phyloP scores from a whole-genome alignment of 1,284 basidiomycete species.

The Somion occarium region DNA sequence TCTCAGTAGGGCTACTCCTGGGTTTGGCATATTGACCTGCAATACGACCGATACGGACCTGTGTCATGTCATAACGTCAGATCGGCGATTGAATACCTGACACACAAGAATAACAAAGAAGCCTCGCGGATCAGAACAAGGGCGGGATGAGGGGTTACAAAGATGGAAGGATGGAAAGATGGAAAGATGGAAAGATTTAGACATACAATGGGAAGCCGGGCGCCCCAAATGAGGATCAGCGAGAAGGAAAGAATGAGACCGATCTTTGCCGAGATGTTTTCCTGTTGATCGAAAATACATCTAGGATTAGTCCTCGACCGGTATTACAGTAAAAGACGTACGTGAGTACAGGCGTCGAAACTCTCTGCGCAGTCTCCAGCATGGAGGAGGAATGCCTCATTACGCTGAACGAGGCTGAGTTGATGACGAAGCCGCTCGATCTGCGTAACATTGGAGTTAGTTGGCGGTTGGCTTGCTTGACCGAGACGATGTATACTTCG shows the following conservation, averaged over 20 bases:
- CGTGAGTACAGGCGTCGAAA: constrained; percentile 87
- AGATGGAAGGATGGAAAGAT: background rate
- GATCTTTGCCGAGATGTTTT: constrained; percentile 92
- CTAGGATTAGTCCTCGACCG: background rate
- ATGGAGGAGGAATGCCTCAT: constrained; percentile 91
- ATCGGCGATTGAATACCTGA: background rate
- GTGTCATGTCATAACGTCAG: background rate
- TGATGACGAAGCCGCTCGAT: constrained; percentile 85
- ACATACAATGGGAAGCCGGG: constrained; percentile 80
- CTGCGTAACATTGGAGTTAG: constrained; percentile 34
- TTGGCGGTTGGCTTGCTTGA: no score
- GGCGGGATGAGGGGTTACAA: background rate
- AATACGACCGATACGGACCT: constrained; percentile 87
- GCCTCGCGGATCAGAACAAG: background rate
- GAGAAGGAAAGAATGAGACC: constrained; percentile 95
- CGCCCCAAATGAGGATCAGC: constrained; percentile 92
- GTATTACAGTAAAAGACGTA: constrained; percentile 30
- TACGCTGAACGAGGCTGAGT: constrained; percentile 75
- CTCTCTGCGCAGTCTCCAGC: constrained; percentile 97
- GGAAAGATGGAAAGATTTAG: background rate
- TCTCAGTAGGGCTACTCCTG: constrained; percentile 83
- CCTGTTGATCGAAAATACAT: constrained; percentile 45
- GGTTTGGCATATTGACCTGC: constrained; percentile 98
- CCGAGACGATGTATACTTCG: no score
- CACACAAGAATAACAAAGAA: background rate